A percentile compares a stretch with the other conserved stretches of the same genome.
These are phyloP conservation scores for Ilex aquifolium DNA, from an alignment of 257 asterid species.

Conservation along the genomic window DNA sequence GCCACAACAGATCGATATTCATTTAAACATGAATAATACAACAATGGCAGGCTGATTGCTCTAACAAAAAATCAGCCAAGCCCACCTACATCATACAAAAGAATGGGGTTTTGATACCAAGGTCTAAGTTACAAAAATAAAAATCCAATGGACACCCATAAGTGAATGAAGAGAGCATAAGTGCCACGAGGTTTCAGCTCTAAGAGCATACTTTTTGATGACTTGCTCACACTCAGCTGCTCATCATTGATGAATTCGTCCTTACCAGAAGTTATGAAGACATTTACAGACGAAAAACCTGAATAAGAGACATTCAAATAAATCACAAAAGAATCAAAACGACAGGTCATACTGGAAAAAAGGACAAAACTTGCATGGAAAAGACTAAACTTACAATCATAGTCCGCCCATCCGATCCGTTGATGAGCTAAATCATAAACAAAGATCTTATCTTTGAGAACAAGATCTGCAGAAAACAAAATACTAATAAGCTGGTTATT, in stretches of 20 bases:
- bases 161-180: slow-evolving; percentile 17
- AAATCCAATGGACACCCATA: slow-evolving; percentile 23
- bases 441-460: slow-evolving; percentile 74
- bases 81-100: not conserved
- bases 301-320: slow-evolving; percentile 8
- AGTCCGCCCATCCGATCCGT: slow-evolving; percentile 83
- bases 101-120: not conserved
- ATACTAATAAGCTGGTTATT: not conserved
- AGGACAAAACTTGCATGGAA: not conserved
- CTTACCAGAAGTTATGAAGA: slow-evolving; percentile 67
- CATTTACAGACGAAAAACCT: slow-evolving; percentile 87
- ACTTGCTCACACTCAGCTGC: slow-evolving; percentile 57
- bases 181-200: slow-evolving; percentile 8
- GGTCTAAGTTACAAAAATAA: slow-evolving; percentile 31
- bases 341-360: not conserved
- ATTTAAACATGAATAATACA: not conserved
- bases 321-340: no score
- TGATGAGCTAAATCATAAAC: slow-evolving; percentile 83
- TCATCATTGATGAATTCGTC: slow-evolving; percentile 67
- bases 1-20: no score
- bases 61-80: not conserved
- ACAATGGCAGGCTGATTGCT: not conserved
- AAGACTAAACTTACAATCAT: slow-evolving; percentile 56
- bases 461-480: slow-evolving; percentile 50
- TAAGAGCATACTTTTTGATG: slow-evolving; percentile 23